Percentiles rank a stretch among this genome's conserved stretches.
Conservation (phyloP, 2,329 filamentous ascomycete species). For the Fusarium brachygibbosum region DNA sequence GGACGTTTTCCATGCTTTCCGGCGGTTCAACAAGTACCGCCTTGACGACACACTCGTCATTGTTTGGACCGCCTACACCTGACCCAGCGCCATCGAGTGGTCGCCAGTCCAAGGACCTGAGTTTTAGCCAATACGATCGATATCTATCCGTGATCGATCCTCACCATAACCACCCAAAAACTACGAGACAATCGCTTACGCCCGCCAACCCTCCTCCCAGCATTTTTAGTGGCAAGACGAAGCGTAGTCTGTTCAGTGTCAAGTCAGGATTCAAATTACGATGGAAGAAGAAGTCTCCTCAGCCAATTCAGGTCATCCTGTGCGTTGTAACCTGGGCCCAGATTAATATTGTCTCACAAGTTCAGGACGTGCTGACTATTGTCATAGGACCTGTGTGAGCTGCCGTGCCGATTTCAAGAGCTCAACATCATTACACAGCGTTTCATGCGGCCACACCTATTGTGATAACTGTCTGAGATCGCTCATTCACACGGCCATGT, state of each 20-base stretch:
- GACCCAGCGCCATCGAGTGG: constrained; percentile 45
- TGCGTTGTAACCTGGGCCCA: constrained; percentile 43
- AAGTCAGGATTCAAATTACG: constrained; percentile 62
- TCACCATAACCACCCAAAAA: constrained; percentile 59
- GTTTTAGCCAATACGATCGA: constrained; percentile 66
- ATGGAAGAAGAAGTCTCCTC: constrained; percentile 56
- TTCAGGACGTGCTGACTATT: constrained; percentile 36
- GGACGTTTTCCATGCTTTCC: constrained; percentile 61
- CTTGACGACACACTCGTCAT: constrained; percentile 60
- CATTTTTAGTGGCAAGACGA: constrained; percentile 61
- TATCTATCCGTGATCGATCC: constrained; percentile 63
- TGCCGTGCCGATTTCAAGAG: constrained; percentile 68
- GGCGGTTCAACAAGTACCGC: constrained; percentile 58
- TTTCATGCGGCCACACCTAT: constrained; percentile 71
- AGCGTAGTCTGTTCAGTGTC: constrained; percentile 61
- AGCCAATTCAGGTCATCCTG: constrained; percentile 50
- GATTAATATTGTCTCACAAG: constrained; percentile 23
- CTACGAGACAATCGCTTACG: constrained; percentile 52
- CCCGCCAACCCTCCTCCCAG: constrained; percentile 55
- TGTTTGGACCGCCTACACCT: constrained; percentile 49
- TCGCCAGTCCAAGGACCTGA: constrained; percentile 56
- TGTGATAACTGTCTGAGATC: constrained; percentile 67
- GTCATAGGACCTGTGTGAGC: constrained; percentile 66
- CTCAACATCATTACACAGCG: constrained; percentile 60
- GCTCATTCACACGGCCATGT: constrained; percentile 67